Evolutionary conservation across 495 filamentous ascomycete species (phyloP), one percentile per base, ranked within the genome.

Genomic region (Hypomontagnella monticulosa): DNA sequence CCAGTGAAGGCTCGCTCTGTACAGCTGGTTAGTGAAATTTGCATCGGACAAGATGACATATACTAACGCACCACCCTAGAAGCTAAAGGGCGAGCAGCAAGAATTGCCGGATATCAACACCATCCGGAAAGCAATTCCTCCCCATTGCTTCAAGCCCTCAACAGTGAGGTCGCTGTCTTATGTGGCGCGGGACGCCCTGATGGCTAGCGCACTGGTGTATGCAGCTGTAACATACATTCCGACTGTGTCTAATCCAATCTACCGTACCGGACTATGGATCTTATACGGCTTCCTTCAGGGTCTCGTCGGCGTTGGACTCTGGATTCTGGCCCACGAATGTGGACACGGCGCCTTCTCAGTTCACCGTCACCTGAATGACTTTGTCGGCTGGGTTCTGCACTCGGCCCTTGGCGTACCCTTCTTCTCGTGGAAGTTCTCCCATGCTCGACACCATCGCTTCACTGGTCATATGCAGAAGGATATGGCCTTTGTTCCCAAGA

Each of bases 351-450:
- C 87, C 4, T 92, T 92, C 82, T 91, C 89, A 5, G 70, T 80
- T 4, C 83, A 80, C 66, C 81, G 84, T 63, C 73, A 37, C 23
- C 75, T 91, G 33, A 92, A 92, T 65, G 84, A 89, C 63, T 81
- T 84, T 58, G 83, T 90, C 57, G 89, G 89, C 23, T 88, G 87
- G 84, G 76, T 88, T 56, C 73, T 79, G 43, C 89, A 92, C 71
- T 91, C 88, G 0, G 73, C 82, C 20, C 78, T 91, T 9, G 79
- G 89, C 61, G 88, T 91, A 4, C 89, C 89, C 0, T 92, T 88
- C 78, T 89, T 89, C 78, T 90, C 87, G 23, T 92, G 89, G 89
- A 87, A 90, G 77, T 86, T 90, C 71, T 89, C 87, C 53, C 89
- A 92, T 63, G 84, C 84, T 66, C 86, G 88, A 59, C 89, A 92